Conservation (phyloP, 306 rosid species). For the Rosa rugosa region DNA sequence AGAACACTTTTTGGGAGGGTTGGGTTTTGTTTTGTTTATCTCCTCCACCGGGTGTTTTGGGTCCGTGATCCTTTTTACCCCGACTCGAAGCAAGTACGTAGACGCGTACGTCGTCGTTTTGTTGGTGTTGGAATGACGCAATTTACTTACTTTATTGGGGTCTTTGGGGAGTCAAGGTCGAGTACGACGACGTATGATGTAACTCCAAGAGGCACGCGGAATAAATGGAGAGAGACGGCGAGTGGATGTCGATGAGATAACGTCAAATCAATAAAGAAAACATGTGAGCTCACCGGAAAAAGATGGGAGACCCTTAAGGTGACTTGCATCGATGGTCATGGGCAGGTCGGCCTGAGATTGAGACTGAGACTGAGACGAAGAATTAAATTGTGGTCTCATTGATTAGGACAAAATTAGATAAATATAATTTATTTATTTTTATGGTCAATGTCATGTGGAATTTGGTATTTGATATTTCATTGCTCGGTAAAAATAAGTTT, state of each 20-base stretch:
- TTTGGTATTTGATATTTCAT: no score
- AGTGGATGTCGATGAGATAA: no score
- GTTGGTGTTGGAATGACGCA: neutral
- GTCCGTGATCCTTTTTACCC: neutral
- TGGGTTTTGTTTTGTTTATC: neutral
- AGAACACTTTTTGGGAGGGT: neutral
- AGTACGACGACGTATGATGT: neutral
- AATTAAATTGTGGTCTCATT: no score
- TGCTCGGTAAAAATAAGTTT: no score
- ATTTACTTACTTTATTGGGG: neutral
- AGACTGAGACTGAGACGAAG: no score
- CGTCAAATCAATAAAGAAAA: neutral
- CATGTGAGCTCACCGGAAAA: neutral
- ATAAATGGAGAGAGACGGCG: neutral
- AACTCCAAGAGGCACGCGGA: neutral
- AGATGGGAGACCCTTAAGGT: neutral
- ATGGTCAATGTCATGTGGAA: no score
- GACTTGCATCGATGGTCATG: neutral
- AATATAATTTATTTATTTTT: no score
- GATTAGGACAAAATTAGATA: no score
- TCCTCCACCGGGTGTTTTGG: neutral
- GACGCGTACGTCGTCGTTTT: constrained; percentile 20
- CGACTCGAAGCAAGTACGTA: neutral
- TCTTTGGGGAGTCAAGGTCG: neutral
- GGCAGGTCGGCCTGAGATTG: no score